Evolutionary conservation across 192 early-diverging fungal genomes (phyloP).

Genomic region (Backusella australiensis): DNA sequence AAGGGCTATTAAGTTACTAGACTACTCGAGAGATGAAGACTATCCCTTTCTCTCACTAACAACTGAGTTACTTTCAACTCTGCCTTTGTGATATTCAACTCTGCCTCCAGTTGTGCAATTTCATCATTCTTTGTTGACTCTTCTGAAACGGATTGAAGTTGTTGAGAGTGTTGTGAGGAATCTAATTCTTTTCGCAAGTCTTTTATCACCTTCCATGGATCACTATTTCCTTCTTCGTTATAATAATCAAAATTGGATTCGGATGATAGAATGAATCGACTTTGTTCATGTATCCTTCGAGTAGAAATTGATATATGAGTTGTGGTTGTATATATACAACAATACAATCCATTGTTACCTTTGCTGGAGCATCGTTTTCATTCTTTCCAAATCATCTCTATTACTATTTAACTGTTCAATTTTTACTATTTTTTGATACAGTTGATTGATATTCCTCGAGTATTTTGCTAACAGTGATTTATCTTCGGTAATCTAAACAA

Average conservation of each 20-base stretch:
- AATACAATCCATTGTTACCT: not conserved
- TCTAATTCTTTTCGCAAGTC: not conserved
- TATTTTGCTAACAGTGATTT: conserved; percentile 2
- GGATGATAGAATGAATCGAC: not conserved
- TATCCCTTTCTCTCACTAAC: conserved; percentile 8
- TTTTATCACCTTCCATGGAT: conserved; percentile 6
- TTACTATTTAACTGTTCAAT: not conserved
- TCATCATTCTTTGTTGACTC: not conserved
- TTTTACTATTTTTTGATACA: not conserved
- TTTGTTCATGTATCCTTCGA: not conserved
- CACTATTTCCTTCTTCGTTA: not conserved
- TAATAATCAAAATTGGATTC: not conserved
- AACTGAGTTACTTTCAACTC: conserved; percentile 10
- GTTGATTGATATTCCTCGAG: not conserved
- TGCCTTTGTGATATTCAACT: conserved; percentile 11
- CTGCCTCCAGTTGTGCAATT: conserved; percentile 13
- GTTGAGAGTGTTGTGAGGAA: not conserved
- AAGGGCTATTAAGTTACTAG: not conserved
- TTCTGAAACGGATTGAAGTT: not conserved
- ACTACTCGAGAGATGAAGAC: conserved; percentile 2
- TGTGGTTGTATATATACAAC: too few relatives aligned
- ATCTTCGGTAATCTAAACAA: conserved; percentile 1
- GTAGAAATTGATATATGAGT: not conserved
- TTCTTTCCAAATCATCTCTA: not conserved
- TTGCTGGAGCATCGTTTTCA: not conserved